phyloP scores from a whole-genome alignment of 805 yeast genomes.

The Candida nitratophila region DNA sequence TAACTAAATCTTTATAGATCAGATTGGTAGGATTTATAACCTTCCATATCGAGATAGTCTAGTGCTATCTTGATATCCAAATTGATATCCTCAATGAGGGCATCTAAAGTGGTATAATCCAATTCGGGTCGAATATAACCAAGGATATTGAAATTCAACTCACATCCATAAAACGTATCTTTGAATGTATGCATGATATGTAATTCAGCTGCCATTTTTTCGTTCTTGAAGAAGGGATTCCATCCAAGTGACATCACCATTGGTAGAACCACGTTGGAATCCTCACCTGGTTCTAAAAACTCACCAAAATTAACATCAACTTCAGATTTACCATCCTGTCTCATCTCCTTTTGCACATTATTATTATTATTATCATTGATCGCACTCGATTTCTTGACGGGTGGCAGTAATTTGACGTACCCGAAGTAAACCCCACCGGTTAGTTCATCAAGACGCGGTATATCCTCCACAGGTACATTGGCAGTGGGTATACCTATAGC shows the following conservation, averaged over 20 bases:
- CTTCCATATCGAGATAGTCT: slow-evolving; percentile 36
- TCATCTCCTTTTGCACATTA: slow-evolving; percentile 1
- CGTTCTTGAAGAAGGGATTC: slow-evolving; percentile 86
- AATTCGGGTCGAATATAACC: slow-evolving; percentile 92
- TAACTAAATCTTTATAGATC: slow-evolving; percentile 2
- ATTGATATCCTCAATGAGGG: slow-evolving; percentile 76
- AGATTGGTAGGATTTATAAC: slow-evolving; percentile 28
- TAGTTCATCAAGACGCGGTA: slow-evolving; percentile 33
- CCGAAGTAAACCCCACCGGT: slow-evolving; percentile 91
- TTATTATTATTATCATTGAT: slow-evolving; percentile 26
- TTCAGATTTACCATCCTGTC: slow-evolving; percentile 27
- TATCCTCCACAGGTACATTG: slow-evolving; percentile 58
- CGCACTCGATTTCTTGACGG: not conserved
- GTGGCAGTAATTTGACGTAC: slow-evolving; percentile 26
- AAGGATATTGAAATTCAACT: slow-evolving; percentile 57
- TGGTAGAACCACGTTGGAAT: slow-evolving; percentile 49
- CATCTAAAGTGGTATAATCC: slow-evolving; percentile 75
- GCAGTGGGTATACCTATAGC: slow-evolving; percentile 97
- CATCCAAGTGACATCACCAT: slow-evolving; percentile 96
- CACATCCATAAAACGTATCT: slow-evolving; percentile 75
- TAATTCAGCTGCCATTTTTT: slow-evolving; percentile 76
- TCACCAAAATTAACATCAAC: slow-evolving; percentile 61
- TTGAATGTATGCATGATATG: slow-evolving; percentile 74
- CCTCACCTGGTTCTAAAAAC: slow-evolving; percentile 29
- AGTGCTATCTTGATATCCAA: slow-evolving; percentile 68